Base-by-base conservation (phyloP, 495 filamentous ascomycete species). In the Podospora anserina region DNA sequence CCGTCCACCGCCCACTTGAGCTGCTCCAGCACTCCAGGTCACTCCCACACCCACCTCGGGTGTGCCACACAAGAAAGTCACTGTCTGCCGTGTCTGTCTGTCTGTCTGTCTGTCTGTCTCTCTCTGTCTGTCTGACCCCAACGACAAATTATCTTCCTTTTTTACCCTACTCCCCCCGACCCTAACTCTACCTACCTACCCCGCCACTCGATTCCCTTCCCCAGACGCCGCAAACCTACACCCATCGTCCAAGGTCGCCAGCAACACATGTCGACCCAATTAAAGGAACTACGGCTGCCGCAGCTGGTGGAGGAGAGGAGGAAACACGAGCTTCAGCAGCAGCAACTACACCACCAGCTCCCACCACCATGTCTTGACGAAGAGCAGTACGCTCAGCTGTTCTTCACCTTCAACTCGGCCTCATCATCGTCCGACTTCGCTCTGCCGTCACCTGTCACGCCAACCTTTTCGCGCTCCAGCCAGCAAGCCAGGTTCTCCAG, bases 391-490 rank as follows among this genome's bases (percentile, higher is more conserved):
- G 78, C 63, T 54, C 72, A 75, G 61, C 70, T 57, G 23, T 63
- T 70, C 66, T 77, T 77, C 69, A 75, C 72, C 53, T 74, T 77
- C 63, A 82, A 81, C 72, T 85, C 85, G 23, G 85, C 83, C 54
- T 82, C 84, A 30, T 86, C 83, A 49, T 82, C 84, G 30, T 90
- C 89, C 11, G 87, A 87, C 68, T 70, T 83, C 58, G 72, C 87
- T 44, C 86, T 87, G 28, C 88, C 87, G 18, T 87, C 87, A 32
- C 88, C 88, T 18, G 78, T 86, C 56, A 87, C 87, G 39, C 86
- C 88, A 32, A 87, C 85, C 23, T 89, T 89, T 70, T 87, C 86
- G 53, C 73, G 78, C 27, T 18, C 30, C 68, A 85, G 83, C 64
- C 82, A 82, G 28, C 85, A 88, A 71, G 73, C 82, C 49, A 80